phyloP scores from a whole-genome alignment of 2,329 filamentous ascomycete species.

The Fusarium circinatum region DNA sequence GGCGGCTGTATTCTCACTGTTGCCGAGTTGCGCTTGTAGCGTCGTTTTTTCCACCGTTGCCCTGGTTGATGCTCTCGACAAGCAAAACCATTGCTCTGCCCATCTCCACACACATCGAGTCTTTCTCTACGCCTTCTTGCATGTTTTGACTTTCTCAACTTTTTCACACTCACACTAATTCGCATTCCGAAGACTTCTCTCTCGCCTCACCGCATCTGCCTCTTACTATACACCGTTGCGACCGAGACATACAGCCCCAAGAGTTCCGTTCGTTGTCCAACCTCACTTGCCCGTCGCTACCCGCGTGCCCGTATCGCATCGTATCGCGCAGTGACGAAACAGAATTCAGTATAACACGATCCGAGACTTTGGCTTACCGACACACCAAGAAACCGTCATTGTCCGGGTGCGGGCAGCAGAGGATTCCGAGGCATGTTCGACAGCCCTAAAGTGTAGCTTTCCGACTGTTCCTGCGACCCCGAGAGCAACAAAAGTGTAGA shows the following conservation, averaged over 20 bases:
- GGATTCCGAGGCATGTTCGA: constrained; percentile 53
- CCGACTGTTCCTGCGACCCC: constrained; percentile 42
- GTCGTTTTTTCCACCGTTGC: constrained; percentile 21
- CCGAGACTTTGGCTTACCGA: constrained; percentile 34
- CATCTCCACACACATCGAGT: constrained; percentile 32
- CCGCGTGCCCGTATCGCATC: constrained; percentile 30
- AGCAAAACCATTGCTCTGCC: constrained; percentile 43
- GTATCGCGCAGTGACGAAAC: constrained; percentile 29
- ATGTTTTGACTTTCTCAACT: constrained; percentile 25
- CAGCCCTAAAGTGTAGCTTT: constrained; percentile 49
- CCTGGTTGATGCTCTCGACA: constrained; percentile 22
- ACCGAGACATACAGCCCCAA: constrained; percentile 47
- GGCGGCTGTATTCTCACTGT: constrained; percentile 39
- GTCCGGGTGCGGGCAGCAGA: constrained; percentile 48
- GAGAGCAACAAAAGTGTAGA: constrained; percentile 38
- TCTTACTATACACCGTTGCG: constrained; percentile 32
- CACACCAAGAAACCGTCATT: constrained; percentile 31
- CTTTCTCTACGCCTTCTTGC: constrained; percentile 27
- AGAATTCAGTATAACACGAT: constrained; percentile 21
- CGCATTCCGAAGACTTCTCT: constrained; percentile 12
- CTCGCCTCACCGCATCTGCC: constrained; percentile 40
- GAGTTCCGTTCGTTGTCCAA: constrained; percentile 38
- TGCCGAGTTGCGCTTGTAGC: constrained; percentile 39
- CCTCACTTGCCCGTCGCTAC: constrained; percentile 37
- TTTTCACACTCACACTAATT: constrained; percentile 23